These are phyloP conservation scores for Firmiana major DNA, from an alignment of 345 rosid genomes.

Conservation along the genomic window DNA sequence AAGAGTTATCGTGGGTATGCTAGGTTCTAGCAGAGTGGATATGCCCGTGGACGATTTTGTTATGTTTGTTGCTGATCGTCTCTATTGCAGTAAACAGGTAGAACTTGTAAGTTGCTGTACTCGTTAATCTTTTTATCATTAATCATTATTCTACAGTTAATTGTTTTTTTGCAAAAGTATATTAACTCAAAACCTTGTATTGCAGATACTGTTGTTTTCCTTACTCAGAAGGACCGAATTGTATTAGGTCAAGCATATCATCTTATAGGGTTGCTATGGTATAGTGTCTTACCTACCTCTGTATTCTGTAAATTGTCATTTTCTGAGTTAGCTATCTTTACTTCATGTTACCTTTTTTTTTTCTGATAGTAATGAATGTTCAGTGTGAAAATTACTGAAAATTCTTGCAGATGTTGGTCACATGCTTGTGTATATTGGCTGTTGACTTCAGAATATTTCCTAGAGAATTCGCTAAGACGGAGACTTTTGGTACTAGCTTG, in stretches of 20 bases:
- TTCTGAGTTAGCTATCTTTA: background rate
- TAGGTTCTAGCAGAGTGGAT: conserved; percentile 83
- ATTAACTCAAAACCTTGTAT: conserved; percentile 12
- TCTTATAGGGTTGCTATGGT: conserved; percentile 65
- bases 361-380: background rate
- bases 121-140: background rate
- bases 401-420: conserved; percentile 63
- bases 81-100: conserved; percentile 63
- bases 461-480: conserved; percentile 80
- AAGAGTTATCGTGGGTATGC: background rate
- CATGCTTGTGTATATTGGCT: conserved; percentile 87
- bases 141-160: background rate
- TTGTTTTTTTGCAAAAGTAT: background rate
- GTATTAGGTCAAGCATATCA: conserved; percentile 51
- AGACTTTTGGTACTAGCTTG: conserved; percentile 80
- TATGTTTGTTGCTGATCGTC: conserved; percentile 31
- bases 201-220: conserved; percentile 41
- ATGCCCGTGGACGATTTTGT: conserved; percentile 35
- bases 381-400: conserved; percentile 4
- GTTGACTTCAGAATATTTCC: conserved; percentile 92
- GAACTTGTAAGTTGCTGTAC: conserved; percentile 40
- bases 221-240: conserved; percentile 30
- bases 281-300: conserved; percentile 4
- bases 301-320: background rate
- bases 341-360: conserved; percentile 5